A percentile compares a stretch with the other conserved stretches of the same genome.
phyloP scores from a whole-genome alignment of 139 green algal genomes.

The Nannochloris sp. region DNA sequence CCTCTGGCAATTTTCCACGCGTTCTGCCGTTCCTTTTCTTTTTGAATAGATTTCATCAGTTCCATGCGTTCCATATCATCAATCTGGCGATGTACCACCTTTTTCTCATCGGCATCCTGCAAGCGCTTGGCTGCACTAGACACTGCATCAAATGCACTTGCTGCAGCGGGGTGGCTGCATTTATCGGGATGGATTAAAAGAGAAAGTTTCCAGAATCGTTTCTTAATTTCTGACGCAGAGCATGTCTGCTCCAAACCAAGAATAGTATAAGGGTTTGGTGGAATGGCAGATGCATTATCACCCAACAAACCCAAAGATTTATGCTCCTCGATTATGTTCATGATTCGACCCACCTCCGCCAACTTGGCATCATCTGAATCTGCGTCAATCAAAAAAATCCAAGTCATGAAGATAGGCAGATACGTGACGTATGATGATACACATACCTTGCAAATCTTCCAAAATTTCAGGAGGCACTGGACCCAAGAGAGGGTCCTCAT shows the following conservation, averaged over 20 bases:
- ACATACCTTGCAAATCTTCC: constrained; percentile 12
- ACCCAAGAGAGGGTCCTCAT: constrained; percentile 42
- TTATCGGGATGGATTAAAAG: constrained; percentile 89
- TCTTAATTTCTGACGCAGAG: constrained; percentile 45
- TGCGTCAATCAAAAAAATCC: constrained; percentile 17
- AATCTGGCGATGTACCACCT: constrained; percentile 20
- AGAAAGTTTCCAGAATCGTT: constrained; percentile 67
- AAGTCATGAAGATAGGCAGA: too few species aligned
- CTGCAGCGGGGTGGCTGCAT: constrained; percentile 66
- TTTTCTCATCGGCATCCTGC: constrained; percentile 33
- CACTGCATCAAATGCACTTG: constrained; percentile 68
- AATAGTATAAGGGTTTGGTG: constrained; percentile 52
- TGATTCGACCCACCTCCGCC: constrained; percentile 46
- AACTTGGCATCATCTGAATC: constrained; percentile 29
- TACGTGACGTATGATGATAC: too few species aligned
- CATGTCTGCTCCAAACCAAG: constrained; percentile 40
- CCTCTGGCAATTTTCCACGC: constrained; percentile 26
- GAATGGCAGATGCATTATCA: constrained; percentile 3
- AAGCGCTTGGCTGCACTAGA: constrained; percentile 48
- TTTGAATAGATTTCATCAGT: constrained; percentile 34
- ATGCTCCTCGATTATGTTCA: constrained; percentile 26
- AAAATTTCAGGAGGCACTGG: constrained; percentile 57
- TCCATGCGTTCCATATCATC: constrained; percentile 13
- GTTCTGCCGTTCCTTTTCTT: constrained; percentile 33
- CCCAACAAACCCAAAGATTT: not conserved